These are phyloP conservation scores for Pseudomassariella vexata DNA, from an alignment of 2,329 filamentous ascomycete genomes.

Conservation along the genomic window DNA sequence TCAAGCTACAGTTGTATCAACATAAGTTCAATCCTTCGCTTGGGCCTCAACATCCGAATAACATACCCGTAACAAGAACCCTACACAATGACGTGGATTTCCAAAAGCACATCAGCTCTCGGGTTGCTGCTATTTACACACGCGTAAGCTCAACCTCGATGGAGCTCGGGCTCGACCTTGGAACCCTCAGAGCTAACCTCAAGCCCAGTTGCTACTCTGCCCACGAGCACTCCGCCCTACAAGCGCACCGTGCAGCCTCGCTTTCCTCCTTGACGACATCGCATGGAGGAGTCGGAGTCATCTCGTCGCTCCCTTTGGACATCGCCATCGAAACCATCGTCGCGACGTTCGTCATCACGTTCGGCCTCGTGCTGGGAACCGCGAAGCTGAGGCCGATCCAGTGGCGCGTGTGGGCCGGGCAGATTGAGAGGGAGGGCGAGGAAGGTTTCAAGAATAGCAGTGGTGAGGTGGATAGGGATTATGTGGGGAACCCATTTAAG, in stretches of 20 bases:
- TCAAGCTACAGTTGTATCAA: too few species aligned
- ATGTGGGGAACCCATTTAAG: constrained; percentile 71
- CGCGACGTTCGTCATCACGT: constrained; percentile 72
- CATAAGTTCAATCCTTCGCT: too few species aligned
- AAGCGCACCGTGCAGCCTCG: constrained; percentile 47
- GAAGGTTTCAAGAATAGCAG: constrained; percentile 49
- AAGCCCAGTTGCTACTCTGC: constrained; percentile 82
- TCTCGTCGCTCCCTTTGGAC: constrained; percentile 66
- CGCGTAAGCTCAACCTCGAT: constrained; percentile 55
- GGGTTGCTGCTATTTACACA: constrained; percentile 78
- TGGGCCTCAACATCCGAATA: too few species aligned
- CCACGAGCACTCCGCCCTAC: constrained; percentile 79
- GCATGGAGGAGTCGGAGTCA: constrained; percentile 26
- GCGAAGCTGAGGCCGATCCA: constrained; percentile 78
- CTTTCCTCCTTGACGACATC: constrained; percentile 37
- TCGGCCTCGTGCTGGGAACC: constrained; percentile 75
- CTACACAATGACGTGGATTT: constrained; percentile 59
- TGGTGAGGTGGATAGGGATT: constrained; percentile 65
- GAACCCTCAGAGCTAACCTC: constrained; percentile 2
- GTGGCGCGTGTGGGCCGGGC: constrained; percentile 75
- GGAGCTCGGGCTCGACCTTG: not conserved
- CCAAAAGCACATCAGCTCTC: constrained; percentile 61
- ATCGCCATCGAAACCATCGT: constrained; percentile 76
- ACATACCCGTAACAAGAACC: too few species aligned
- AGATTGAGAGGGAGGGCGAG: constrained; percentile 73